Base-by-base conservation (phyloP, 371 early-diverging fungal species). In the Mucor saturninus region DNA sequence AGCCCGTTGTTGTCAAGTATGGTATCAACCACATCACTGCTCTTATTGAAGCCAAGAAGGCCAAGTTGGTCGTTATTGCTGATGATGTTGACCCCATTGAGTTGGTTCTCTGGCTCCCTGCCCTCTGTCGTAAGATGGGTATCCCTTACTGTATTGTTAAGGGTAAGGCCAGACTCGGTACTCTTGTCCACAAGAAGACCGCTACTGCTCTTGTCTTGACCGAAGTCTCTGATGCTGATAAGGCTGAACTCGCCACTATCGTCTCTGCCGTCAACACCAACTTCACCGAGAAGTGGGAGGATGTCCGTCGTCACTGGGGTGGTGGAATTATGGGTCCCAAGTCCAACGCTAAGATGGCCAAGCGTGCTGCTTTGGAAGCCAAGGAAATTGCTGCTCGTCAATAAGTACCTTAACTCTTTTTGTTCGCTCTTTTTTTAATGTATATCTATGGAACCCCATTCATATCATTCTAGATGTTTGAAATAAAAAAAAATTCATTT, bases 91-190 rank as follows among this genome's bases (percentile, higher is more conserved):
- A 99, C 85, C 99, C 99, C 65, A 96, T 99, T 79, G 99, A 99
- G 80, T 73, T 99, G 61, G 99, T 99, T 62, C 73, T 99, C 64
- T 99, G 96, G 95, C 88, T 99, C 71, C 99, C 99, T 56, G 98
- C 99, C 61, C 94, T 99, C 52, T 99, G 99, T 91, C 97, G 97
- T 82, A 99, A 99, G 94, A 98, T 99, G 99, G 98, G 97, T 70
- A 90, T 99, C 80, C 98, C 99, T 57, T 99, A 99, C 92, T 90
- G 89, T 85, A 97, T 99, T 76, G 97, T 99, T 75, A 96, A 98
- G 91, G 88, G 91, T 74, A 98, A 99, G 89, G 87, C 93, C 74
- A 91, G 95, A 72, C 92, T 99, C 68, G 99, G 99, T 72, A 90
- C 93, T 59, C 89, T 99, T 54, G 98, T 99, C 62, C 96, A 99